Conservation (phyloP, 306 rosid genomes). For the Rosa rugosa region DNA sequence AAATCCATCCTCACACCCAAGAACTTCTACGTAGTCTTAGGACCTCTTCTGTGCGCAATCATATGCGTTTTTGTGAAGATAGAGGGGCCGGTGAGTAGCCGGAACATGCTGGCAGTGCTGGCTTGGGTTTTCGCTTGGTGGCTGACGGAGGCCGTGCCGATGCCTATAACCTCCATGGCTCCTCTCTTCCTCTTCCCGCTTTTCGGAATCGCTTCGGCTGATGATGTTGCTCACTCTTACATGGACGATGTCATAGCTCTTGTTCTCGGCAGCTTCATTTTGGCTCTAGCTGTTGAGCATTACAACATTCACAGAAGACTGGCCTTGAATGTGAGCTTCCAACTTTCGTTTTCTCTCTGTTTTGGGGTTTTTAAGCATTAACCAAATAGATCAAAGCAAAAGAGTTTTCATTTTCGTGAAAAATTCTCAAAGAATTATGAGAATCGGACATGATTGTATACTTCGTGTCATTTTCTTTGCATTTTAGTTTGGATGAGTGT, state of each 20-base stretch:
- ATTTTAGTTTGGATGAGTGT: no score
- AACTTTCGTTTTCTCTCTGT: not conserved
- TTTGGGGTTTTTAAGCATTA: not conserved
- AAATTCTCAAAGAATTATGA: not conserved
- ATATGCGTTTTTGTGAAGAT: conserved; percentile 54
- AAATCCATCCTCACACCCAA: conserved; percentile 36
- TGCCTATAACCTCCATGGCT: conserved; percentile 84
- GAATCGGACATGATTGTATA: not conserved
- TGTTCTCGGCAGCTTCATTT: conserved; percentile 79
- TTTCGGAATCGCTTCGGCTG: conserved; percentile 69
- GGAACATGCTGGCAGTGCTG: conserved; percentile 71
- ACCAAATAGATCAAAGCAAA: not conserved
- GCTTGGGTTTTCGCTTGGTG: conserved; percentile 87
- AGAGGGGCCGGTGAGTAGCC: conserved; percentile 39
- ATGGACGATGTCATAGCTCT: conserved; percentile 82
- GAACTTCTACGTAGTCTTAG: conserved; percentile 44
- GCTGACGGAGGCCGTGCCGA: conserved; percentile 84
- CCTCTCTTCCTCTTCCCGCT: conserved; percentile 79
- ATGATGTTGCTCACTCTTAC: conserved; percentile 68
- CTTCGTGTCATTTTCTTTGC: not conserved
- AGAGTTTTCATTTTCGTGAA: not conserved
- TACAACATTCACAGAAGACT: conserved; percentile 77
- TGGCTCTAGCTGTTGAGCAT: conserved; percentile 90
- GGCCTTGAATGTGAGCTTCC: conserved; percentile 70
- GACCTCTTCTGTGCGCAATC: conserved; percentile 54